phyloP scores from a whole-genome alignment of 192 early-diverging fungal genomes.

The Dissophora globulifera region DNA sequence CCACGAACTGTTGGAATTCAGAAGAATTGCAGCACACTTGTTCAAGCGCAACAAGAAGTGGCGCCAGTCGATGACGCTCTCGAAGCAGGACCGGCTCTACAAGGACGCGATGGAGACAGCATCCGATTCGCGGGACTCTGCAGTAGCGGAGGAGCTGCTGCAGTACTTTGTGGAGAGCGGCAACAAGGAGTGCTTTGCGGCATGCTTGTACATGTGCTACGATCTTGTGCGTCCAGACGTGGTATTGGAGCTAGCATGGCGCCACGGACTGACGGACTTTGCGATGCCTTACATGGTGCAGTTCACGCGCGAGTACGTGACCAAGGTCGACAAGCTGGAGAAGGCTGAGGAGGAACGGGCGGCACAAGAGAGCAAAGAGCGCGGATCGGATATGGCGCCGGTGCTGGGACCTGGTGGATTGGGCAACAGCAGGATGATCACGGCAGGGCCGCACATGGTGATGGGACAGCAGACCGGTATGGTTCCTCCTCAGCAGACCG shows the following conservation, averaged over 20 bases:
- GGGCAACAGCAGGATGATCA: conserved; percentile 41
- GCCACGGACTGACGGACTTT: conserved; percentile 89
- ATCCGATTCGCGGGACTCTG: conserved; percentile 83
- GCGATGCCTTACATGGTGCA: conserved; percentile 99
- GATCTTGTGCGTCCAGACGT: conserved; percentile 94
- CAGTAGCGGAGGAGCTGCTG: conserved; percentile 94
- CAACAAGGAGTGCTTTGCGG: conserved; percentile 94
- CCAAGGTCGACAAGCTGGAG: conserved; percentile 71
- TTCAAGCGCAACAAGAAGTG: conserved; percentile 98
- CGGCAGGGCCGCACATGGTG: conserved; percentile 18
- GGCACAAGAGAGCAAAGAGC: conserved; percentile 39
- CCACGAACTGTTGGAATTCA: conserved; percentile 98
- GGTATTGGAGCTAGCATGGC: conserved; percentile 94
- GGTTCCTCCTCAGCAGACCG: conserved; percentile 15
- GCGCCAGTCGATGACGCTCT: conserved; percentile 93
- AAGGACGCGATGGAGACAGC: conserved; percentile 99
- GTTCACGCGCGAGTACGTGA: conserved; percentile 84
- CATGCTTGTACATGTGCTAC: conserved; percentile 93
- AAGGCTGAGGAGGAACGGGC: conserved; percentile 45
- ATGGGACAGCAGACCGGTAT: no score
- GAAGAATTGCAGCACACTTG: conserved; percentile 93
- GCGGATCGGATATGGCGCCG: conserved; percentile 12
- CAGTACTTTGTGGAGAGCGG: conserved; percentile 95
- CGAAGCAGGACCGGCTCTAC: conserved; percentile 97
- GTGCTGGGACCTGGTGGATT: conserved; percentile 41